A percentile compares a stretch with the other conserved stretches of the same genome.
Conservation (phyloP, 352 stramenopile species). For the Phytopythium aichiense region DNA sequence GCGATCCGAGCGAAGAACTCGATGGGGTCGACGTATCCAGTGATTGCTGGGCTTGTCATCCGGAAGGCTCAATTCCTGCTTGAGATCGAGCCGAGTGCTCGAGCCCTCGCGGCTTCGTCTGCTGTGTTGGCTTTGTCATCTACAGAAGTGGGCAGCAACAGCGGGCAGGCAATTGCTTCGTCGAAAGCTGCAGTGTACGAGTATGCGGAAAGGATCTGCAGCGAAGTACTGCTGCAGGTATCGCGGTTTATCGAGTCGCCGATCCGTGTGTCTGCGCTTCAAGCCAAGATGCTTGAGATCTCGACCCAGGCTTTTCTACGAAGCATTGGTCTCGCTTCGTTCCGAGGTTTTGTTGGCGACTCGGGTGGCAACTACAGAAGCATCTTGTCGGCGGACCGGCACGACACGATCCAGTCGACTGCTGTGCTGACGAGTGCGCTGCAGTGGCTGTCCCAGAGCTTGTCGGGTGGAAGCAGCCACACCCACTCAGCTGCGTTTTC, state of each 20-base stretch:
- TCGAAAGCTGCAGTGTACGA: slow-evolving; percentile 64
- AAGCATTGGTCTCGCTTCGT: slow-evolving; percentile 72
- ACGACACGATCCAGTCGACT: slow-evolving; percentile 67
- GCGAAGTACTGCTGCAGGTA: slow-evolving; percentile 80
- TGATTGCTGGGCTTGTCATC: slow-evolving; percentile 77
- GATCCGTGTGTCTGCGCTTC: slow-evolving; percentile 67
- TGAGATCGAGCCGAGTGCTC: slow-evolving; percentile 69
- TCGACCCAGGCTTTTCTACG: slow-evolving; percentile 73
- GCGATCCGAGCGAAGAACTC: slow-evolving; percentile 87
- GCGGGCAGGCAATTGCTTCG: slow-evolving; percentile 22
- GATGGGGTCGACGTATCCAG: slow-evolving; percentile 78
- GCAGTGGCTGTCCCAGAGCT: slow-evolving; percentile 55
- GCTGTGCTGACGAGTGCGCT: slow-evolving; percentile 61
- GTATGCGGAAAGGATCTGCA: slow-evolving; percentile 78
- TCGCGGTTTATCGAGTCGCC: slow-evolving; percentile 77
- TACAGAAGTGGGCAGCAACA: slow-evolving; percentile 19
- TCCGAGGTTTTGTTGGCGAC: slow-evolving; percentile 74
- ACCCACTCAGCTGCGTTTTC: slow-evolving; percentile 10
- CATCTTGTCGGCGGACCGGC: slow-evolving; percentile 31
- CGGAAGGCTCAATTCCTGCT: slow-evolving; percentile 84
- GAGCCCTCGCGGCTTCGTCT: slow-evolving; percentile 60
- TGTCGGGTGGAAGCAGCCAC: background rate
- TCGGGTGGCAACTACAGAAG: slow-evolving; percentile 27
- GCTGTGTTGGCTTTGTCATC: slow-evolving; percentile 56
- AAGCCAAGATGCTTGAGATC: slow-evolving; percentile 71